Conservation (phyloP, 768 basidiomycete genomes). For the Suillus discolor region DNA sequence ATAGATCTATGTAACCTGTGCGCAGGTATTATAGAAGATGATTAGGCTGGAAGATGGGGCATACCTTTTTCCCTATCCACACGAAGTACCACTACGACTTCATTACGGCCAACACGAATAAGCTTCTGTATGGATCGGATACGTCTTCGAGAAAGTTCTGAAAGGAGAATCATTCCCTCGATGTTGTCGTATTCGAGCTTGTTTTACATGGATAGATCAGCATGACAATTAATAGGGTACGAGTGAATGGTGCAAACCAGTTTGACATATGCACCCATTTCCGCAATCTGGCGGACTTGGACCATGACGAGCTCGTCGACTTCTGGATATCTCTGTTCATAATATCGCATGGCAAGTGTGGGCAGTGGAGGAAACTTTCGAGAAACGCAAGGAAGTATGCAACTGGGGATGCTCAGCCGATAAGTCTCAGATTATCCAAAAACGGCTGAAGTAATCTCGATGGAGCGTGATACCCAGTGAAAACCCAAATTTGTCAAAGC, state of each 20-base stretch:
- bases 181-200: constrained; percentile 99
- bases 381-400: background rate
- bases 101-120: constrained; percentile 96
- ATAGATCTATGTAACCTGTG: constrained; percentile 96
- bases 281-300: constrained; percentile 97
- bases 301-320: constrained; percentile 99
- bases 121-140: constrained; percentile 98
- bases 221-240: background rate
- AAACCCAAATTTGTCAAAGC: too few species aligned
- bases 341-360: constrained; percentile 73
- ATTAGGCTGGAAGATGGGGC: constrained; percentile 18
- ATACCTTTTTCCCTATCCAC: constrained; percentile 99
- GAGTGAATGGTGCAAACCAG: constrained; percentile 56
- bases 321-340: constrained; percentile 91
- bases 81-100: constrained; percentile 96
- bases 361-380: background rate
- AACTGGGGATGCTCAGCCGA: background rate
- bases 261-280: constrained; percentile 99
- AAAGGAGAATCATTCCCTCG: constrained; percentile 99
- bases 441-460: background rate
- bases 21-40: constrained; percentile 2
- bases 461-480: too few species aligned
- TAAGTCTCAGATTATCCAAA: constrained; percentile 4
- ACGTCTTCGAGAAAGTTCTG: constrained; percentile 93
- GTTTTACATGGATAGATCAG: constrained; percentile 1